Evolutionary conservation across 495 filamentous ascomycete genomes (phyloP), one percentile per base, ranked within the genome.

Genomic region (Aspergillus wentii): DNA sequence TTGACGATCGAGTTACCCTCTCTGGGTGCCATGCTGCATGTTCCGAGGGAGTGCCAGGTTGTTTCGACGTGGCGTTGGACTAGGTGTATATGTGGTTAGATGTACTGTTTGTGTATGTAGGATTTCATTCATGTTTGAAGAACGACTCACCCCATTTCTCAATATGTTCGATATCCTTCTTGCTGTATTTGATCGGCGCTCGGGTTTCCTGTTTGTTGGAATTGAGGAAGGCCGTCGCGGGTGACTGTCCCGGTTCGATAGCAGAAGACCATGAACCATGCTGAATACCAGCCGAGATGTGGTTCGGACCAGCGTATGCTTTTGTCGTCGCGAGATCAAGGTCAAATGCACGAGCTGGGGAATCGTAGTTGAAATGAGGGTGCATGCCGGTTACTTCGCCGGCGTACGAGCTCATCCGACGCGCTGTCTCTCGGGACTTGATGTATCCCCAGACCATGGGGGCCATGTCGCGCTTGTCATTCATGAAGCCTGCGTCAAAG

Each of bases 371-470:
- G 50, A 83, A 89, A 57, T 68, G 71, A 29, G 71, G 71, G 41
- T 75, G 66, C 75, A 83, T 80, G 30, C 51, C 61, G 25, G 80
- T 77, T 17, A 86, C 85, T 52, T 92, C 86, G 22, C 85, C 86
- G 13, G 82, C 82, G 43, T 88, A 90, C 3, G 81, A 72, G 27
- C 79, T 72, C 86, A 89, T 89, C 23, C 83, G 71, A 1, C 84
- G 69, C 5, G 84, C 83, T 4, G 83, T 88, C 72, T 89, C 86
- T 19, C 85, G 79, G n/a, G 80, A 85, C 57, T 87, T 88, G 59
- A 88, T 88, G 57, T 92, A 90, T 0, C 77, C 82, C 85, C 86
- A 90, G 4, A 88, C 81, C 81, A 88, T 84, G 8, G 85, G 82
- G 4, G 75, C 80, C 82, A 89, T 87, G 51, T 90, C 85, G 17